A percentile compares a stretch with the other conserved stretches of the same genome.
Conservation (phyloP, 129 eudicot species). For the Rutidosis leptorrhynchoides region DNA sequence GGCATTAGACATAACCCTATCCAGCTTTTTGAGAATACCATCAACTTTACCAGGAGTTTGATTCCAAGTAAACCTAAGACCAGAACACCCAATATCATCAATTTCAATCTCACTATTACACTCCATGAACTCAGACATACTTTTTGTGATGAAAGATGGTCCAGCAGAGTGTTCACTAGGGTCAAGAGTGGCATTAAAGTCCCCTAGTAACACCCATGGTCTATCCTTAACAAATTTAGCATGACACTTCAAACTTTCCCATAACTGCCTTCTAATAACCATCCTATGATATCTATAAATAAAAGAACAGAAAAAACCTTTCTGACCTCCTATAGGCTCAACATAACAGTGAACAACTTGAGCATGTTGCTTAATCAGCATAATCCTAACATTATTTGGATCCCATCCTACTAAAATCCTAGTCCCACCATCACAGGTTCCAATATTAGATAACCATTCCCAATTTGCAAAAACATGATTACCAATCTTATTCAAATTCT, state of each 20-base stretch:
- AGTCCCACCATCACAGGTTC: not conserved
- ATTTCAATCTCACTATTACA: not conserved
- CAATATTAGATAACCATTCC: not conserved
- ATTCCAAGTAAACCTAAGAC: not conserved
- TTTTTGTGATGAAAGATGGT: not conserved
- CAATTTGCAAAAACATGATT: not conserved
- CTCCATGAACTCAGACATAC: not conserved
- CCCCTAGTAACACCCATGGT: no score
- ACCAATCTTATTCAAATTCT: not conserved
- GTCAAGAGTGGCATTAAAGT: no score
- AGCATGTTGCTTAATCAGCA: no score
- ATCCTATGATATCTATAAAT: not conserved
- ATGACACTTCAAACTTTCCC: not conserved
- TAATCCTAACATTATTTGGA: not conserved
- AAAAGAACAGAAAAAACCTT: not conserved
- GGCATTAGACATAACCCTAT: not conserved
- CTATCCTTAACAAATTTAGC: no score
- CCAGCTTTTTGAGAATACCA: not conserved
- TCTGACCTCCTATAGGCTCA: no score
- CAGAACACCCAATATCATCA: not conserved
- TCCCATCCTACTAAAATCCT: not conserved
- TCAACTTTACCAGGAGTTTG: not conserved
- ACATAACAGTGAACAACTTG: not conserved
- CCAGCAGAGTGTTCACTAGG: no score
- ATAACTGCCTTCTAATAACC: not conserved